Evolutionary conservation across 345 rosid species (phyloP).

Genomic region (Salix arbutifolia): DNA sequence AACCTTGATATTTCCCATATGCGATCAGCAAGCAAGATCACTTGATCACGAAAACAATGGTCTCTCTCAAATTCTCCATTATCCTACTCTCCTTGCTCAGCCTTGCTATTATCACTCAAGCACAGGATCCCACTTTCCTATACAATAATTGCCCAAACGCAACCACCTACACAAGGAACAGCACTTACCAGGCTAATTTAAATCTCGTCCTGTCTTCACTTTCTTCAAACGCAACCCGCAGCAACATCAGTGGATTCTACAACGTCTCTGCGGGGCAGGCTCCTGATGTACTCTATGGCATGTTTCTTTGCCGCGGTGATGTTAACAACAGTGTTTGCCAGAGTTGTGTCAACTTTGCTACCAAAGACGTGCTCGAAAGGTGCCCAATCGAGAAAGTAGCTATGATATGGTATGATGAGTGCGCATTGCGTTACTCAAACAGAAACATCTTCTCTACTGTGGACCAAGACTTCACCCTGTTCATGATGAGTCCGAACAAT

Average conservation of each 20-base stretch:
- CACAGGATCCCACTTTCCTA: not conserved
- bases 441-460: slow-evolving; percentile 24
- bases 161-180: not conserved
- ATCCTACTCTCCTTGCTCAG: not conserved
- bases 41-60: not conserved
- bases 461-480: accelerated
- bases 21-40: not conserved
- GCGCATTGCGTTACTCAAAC: slow-evolving; percentile 47
- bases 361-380: not conserved
- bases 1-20: not conserved
- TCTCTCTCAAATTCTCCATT: not conserved
- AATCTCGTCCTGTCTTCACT: slow-evolving; percentile 12
- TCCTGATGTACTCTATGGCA: slow-evolving; percentile 4
- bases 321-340: slow-evolving; percentile 11
- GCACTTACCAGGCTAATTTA: slow-evolving; percentile 13
- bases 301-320: slow-evolving; percentile 22
- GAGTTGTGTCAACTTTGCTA: slow-evolving; percentile 32
- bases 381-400: slow-evolving; percentile 33
- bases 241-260: not conserved
- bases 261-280: not conserved
- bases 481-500: not conserved
- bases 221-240: not conserved
- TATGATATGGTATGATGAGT: slow-evolving; percentile 38
- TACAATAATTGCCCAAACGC: not conserved
- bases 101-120: not conserved